A percentile compares a stretch with the other conserved stretches of the same genome.
Conservation (phyloP, 176 grass and related monocot species). For the Zizania latifolia region DNA sequence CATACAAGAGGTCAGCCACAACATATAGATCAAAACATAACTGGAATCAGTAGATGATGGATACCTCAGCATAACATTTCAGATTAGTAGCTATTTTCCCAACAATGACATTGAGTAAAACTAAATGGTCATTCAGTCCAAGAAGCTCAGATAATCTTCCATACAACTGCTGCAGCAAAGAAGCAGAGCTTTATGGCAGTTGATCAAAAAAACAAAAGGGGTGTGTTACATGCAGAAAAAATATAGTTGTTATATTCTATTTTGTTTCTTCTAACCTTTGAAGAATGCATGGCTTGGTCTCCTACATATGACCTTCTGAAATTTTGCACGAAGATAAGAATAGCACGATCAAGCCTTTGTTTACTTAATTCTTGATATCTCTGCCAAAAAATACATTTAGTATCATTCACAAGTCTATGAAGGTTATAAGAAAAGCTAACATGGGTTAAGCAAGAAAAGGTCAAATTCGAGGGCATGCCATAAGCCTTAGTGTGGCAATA, state of each 20-base stretch:
- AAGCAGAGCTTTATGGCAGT: slow-evolving; percentile 32
- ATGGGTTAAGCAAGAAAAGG: slow-evolving; percentile 6
- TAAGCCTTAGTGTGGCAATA: not conserved
- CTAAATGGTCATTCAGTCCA: slow-evolving; percentile 93
- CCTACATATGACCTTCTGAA: slow-evolving; percentile 98
- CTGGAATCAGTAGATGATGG: slow-evolving; percentile 22
- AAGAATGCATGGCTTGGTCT: slow-evolving; percentile 89
- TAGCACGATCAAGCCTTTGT: slow-evolving; percentile 93
- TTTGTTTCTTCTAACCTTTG: slow-evolving; percentile 52
- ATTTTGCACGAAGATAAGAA: slow-evolving; percentile 91
- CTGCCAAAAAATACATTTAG: slow-evolving; percentile 45
- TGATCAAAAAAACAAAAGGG: slow-evolving; percentile 19
- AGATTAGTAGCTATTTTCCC: slow-evolving; percentile 97
- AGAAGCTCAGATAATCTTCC: slow-evolving; percentile 94
- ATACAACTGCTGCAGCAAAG: slow-evolving; percentile 93
- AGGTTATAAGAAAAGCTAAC: slow-evolving; percentile 1
- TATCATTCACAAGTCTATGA: not conserved
- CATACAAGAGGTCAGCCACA: slow-evolving; percentile 39
- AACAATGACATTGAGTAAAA: slow-evolving; percentile 97
- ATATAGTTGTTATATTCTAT: not conserved
- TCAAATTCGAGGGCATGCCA: not conserved
- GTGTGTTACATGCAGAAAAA: slow-evolving; percentile 20
- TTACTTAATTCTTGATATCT: slow-evolving; percentile 93
- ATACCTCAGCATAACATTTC: slow-evolving; percentile 88
- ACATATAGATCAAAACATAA: slow-evolving; percentile 22